Percentiles rank a stretch among this genome's conserved stretches.
Conservation (phyloP, 768 basidiomycete species). For the Leccinum imitatum region DNA sequence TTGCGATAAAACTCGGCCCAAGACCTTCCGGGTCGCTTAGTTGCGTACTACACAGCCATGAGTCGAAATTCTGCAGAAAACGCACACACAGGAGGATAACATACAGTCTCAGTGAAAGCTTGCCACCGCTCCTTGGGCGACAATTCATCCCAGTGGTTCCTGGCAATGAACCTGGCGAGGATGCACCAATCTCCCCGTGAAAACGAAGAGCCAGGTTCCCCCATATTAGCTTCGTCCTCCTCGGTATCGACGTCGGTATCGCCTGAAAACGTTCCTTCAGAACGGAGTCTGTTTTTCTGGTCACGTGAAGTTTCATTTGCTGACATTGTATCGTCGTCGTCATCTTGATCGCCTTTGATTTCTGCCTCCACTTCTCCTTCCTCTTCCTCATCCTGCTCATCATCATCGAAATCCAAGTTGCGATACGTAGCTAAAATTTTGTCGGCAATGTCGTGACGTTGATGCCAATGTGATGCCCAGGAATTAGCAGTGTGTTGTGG, state of each 20-base stretch:
- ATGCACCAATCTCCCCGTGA: conserved; percentile 63
- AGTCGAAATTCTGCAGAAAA: not conserved
- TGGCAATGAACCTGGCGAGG: conserved; percentile 58
- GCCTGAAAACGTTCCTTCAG: conserved; percentile 20
- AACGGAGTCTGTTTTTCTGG: conserved; percentile 21
- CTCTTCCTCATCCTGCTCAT: conserved; percentile 39
- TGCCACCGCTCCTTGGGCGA: conserved; percentile 52
- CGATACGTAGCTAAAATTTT: conserved; percentile 49
- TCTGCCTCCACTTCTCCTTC: conserved; percentile 28
- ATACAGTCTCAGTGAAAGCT: conserved; percentile 50
- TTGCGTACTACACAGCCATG: conserved; percentile 44
- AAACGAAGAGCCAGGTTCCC: conserved; percentile 46
- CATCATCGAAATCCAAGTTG: conserved; percentile 35
- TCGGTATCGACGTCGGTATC: conserved; percentile 25
- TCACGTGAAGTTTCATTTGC: conserved; percentile 12
- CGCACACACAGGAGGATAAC: conserved; percentile 9
- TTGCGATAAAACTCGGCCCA: conserved; percentile 63
- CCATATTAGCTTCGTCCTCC: conserved; percentile 46
- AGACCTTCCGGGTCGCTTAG: conserved; percentile 47
- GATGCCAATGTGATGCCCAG: conserved; percentile 69
- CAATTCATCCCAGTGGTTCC: conserved; percentile 44
- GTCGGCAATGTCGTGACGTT: conserved; percentile 63
- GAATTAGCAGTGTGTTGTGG: conserved; percentile 64
- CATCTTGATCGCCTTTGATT: conserved; percentile 19
- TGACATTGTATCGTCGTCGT: conserved; percentile 22